These are phyloP conservation scores for Nelumbo lutea DNA, from an alignment of 164 flowering plant species.

Conservation along the genomic window DNA sequence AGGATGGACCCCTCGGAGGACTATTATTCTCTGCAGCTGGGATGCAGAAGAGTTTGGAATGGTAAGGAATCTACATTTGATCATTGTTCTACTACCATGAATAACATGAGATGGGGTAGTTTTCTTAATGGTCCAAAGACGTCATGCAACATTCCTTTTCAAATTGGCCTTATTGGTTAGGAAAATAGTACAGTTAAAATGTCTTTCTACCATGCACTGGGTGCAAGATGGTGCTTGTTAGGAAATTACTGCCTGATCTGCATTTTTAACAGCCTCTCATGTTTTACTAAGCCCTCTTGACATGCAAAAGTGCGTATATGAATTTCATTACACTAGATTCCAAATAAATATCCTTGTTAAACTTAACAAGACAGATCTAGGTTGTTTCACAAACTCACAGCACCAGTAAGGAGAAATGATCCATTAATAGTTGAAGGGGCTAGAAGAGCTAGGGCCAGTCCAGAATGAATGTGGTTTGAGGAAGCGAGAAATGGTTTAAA, in stretches of 20 bases:
- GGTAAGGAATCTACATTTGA: conserved; percentile 42
- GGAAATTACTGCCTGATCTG: not conserved
- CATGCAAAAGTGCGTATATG: not conserved
- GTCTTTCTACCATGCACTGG: not conserved
- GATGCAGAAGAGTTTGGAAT: conserved; percentile 99
- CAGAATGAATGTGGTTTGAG: too few relatives aligned
- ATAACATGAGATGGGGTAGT: not conserved
- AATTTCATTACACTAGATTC: not conserved
- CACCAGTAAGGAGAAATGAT: too few relatives aligned
- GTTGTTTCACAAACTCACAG: too few relatives aligned
- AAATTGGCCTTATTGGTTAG: not conserved
- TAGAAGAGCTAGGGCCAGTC: too few relatives aligned
- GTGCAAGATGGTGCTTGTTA: not conserved
- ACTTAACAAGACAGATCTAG: not conserved
- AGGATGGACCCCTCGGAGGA: conserved; percentile 88
- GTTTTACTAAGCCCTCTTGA: not conserved
- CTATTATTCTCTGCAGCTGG: conserved; percentile 92
- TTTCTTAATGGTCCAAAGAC: not conserved
- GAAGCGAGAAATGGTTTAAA: too few relatives aligned
- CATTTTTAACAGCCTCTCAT: not conserved
- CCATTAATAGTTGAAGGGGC: too few relatives aligned
- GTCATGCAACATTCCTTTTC: not conserved
- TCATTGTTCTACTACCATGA: not conserved
- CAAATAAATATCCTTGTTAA: not conserved
- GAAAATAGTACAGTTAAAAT: not conserved